Evolutionary conservation across 1,139 yeast genomes (phyloP).

Genomic region (Saccharomyces hybrid): DNA sequence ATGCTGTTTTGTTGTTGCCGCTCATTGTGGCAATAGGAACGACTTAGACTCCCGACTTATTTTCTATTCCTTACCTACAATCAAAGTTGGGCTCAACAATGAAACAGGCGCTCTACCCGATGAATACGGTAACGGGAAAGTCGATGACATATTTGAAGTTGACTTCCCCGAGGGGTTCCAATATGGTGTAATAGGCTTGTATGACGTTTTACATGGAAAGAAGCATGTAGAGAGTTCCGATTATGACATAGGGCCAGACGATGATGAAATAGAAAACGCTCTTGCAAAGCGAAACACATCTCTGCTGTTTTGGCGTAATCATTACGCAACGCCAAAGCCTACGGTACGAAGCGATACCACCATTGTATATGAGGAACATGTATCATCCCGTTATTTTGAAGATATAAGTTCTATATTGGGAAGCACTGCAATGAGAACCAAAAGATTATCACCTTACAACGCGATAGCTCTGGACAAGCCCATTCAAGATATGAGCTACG

Average conservation of each 20-base stretch:
- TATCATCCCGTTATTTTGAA: background rate
- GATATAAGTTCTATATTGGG: background rate
- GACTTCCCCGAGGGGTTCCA: slow-evolving; percentile 1
- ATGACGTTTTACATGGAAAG: background rate
- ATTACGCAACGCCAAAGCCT: background rate
- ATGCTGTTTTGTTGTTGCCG: background rate
- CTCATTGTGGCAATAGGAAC: background rate
- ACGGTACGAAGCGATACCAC: background rate
- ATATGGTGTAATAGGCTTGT: background rate
- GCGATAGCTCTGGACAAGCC: background rate
- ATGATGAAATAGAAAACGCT: background rate
- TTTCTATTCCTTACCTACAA: background rate
- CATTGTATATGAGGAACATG: background rate
- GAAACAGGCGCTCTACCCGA: background rate
- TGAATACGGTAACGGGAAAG: slow-evolving; percentile 6
- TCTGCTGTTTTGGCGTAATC: background rate
- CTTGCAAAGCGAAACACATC: background rate
- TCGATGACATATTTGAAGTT: slow-evolving; percentile 8
- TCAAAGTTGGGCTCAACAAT: background rate
- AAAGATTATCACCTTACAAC: background rate
- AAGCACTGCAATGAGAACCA: background rate
- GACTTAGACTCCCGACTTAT: background rate
- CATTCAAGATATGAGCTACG: background rate
- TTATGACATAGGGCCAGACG: background rate
- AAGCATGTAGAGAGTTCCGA: background rate